Evolutionary conservation across 2,329 filamentous ascomycete species (phyloP), one percentile per base, ranked within the genome.

Genomic region (Stemphylium lycopersici): DNA sequence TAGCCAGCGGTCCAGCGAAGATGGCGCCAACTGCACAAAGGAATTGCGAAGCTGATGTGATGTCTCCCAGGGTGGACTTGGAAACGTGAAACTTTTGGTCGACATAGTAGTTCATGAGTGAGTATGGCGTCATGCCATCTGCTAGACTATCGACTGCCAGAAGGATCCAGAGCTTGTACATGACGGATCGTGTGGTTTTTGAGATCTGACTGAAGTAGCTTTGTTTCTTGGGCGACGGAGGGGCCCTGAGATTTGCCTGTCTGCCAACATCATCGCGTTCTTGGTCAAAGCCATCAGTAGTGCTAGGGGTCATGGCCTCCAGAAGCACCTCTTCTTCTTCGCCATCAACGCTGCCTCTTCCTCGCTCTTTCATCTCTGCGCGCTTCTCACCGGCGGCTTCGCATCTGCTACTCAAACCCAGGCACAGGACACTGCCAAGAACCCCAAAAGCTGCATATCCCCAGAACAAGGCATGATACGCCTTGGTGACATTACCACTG

Each of bases 151-250:
- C 87, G 20, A 89, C 77, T 18, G 82, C 80, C 8, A 90, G 78
- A 6, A 89, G 79, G 54, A 87, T 81, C 84, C 86, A 89, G 3
- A 89, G 76, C 45, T 84, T 84, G 70, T 83, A 84, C 81, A 89
- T 87, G 64, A 85, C 79, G 1, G 77, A 78, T 11, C 82, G 79
- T 0, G 86, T 87, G 12, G 81, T 74, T 1, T 74, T 69, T 0
- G 86, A 88, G 46, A 89, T 87, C 56, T 84, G 72, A 32, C 66
- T 66, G 36, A 89, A 73, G 49, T 70, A 72, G 31, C 62, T 62
- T 44, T 62, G 60, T 71, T 78, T 59, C 71, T 74, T 62, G 10
- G 49, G 48, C 10, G 56, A 54, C 13, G 48, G 48, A 6, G 37
- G 31, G 2, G 49, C 26, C 20, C 55, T 45, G 37, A 61, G 58